Base-by-base conservation (phyloP, 192 early-diverging fungal species). In the Chytriomyces confervae region DNA sequence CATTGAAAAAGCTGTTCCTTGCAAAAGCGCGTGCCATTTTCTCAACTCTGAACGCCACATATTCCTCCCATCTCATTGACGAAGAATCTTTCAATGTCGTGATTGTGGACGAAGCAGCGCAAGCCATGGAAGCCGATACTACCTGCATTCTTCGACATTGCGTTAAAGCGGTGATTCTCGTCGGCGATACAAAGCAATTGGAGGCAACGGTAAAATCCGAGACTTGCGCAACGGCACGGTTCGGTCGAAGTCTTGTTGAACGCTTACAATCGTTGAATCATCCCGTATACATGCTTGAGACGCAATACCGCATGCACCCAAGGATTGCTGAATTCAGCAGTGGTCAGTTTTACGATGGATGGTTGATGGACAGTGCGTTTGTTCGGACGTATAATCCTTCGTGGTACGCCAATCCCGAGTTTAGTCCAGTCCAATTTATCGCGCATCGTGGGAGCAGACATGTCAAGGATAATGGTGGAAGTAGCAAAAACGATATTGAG, bases 261-360 rank as follows among this genome's bases (percentile, higher is more conserved):
- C 72, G 72, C 27, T 48, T 74, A 43, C 20, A 44, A 16, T 6
- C 23, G 7, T 61, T 74, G 20, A 63, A 63, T 2, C 72, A 74
- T 27, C 72, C 61, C 4, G 36, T 63, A 7, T 74, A 62, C 61
- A 62, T 74, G 72, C 62, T 74, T 10, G 72, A 74, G 44, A 63
- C 43, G 18, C 72, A 74, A 62, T 74, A 74, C 47, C 72, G 72
- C 13, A 74, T 74, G 72, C 72, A 74, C 44, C 72, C 72, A 36
- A 3, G 23, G 18, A 74, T 74, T n/a, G 72, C 72, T 11, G 24
- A 63, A 47, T 74, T 74, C 47, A 63, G 23, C 11, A 63, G 61
- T 2, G 50, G 45, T 10, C 7, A 46, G 7, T 60, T 74, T 29
- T 74, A 74, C 46, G 61, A 74, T 74, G 72, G 72, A 18, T 74